A percentile compares a stretch with the other conserved stretches of the same genome.
phyloP scores from a whole-genome alignment of 805 yeast genomes.

The Candida takata region DNA sequence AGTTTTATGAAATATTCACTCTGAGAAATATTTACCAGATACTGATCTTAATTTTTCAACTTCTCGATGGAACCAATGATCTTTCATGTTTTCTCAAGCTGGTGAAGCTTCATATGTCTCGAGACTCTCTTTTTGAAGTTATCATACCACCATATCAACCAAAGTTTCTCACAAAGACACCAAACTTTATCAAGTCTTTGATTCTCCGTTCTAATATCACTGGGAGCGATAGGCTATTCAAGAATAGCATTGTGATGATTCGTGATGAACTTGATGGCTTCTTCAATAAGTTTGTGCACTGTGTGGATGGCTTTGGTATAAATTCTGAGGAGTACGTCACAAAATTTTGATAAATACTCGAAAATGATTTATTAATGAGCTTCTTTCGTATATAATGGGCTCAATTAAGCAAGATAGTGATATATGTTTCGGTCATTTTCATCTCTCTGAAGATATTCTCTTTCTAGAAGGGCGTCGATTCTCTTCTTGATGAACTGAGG shows the following conservation, averaged over 20 bases:
- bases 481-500: conserved; percentile 62
- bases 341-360: background rate
- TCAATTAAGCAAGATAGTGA: conserved; percentile 63
- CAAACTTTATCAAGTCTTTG: conserved; percentile 11
- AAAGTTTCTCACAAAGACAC: conserved; percentile 13
- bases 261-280: conserved; percentile 3
- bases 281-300: conserved; percentile 8
- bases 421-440: conserved; percentile 51
- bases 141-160: conserved; percentile 4
- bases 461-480: conserved; percentile 67
- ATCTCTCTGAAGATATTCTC: conserved; percentile 75
- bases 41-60: conserved; percentile 3
- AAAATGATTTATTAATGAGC: conserved; percentile 1
- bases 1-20: conserved; percentile 11
- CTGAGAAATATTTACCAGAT: conserved; percentile 11
- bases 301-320: conserved; percentile 4
- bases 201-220: conserved; percentile 13
- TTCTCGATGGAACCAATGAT: conserved; percentile 18
- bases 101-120: conserved; percentile 8
- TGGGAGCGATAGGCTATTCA: conserved; percentile 1
- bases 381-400: too few species aligned
- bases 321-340: conserved; percentile 2
- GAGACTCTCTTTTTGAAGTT: conserved; percentile 7
- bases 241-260: background rate
- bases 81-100: conserved; percentile 6